These are phyloP conservation scores for Spiraea crenata DNA, from an alignment of 331 rosid genomes.

Conservation along the genomic window DNA sequence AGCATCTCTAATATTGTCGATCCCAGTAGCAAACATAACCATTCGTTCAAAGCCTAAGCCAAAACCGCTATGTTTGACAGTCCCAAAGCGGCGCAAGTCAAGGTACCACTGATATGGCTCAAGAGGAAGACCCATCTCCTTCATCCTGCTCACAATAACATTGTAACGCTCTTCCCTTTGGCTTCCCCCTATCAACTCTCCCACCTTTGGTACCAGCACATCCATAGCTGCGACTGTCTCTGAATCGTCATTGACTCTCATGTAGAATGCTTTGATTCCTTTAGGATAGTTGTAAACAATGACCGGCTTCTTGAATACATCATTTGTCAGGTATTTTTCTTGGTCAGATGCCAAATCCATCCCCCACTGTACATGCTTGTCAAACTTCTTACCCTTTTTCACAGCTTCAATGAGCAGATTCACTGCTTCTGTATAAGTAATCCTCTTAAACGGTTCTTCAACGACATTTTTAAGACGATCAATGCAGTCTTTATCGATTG, in stretches of 20 bases:
- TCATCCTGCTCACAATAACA: conserved; percentile 57
- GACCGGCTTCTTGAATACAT: conserved; percentile 73
- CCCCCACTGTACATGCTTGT: conserved; percentile 90
- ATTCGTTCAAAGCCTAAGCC: conserved; percentile 88
- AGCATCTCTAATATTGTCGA: conserved; percentile 73
- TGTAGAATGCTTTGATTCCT: conserved; percentile 83
- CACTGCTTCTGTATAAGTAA: conserved; percentile 83
- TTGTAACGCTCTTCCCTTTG: conserved; percentile 79
- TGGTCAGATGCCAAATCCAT: conserved; percentile 88
- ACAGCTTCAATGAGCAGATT: conserved; percentile 67
- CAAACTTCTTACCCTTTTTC: conserved; percentile 72
- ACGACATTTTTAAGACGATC: conserved; percentile 74
- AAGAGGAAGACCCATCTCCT: conserved; percentile 55
- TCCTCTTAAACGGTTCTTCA: conserved; percentile 59
- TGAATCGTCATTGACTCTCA: conserved; percentile 73
- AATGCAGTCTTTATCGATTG: conserved; percentile 70
- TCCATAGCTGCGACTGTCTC: conserved; percentile 89
- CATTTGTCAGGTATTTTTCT: conserved; percentile 82
- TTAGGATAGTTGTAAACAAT: conserved; percentile 75
- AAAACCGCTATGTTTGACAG: conserved; percentile 61
- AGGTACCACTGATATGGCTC: conserved; percentile 91
- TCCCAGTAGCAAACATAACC: conserved; percentile 84
- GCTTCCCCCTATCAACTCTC: conserved; percentile 77
- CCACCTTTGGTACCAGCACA: conserved; percentile 91
- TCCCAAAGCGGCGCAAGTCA: conserved; percentile 79